These are phyloP conservation scores for Vigna trinervia DNA, from an alignment of 306 rosid genomes.

Conservation along the genomic window DNA sequence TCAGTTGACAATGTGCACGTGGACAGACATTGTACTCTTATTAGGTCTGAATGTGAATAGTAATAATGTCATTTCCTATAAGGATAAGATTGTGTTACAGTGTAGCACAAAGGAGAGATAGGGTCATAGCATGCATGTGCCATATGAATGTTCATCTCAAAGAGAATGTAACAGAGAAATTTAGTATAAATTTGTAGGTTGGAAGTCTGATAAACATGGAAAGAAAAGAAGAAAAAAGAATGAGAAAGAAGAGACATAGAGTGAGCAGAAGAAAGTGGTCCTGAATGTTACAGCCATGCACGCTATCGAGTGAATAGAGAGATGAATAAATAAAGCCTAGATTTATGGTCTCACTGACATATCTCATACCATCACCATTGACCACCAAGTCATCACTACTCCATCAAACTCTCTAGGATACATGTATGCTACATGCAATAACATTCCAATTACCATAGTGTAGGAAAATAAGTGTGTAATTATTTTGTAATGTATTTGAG, in stretches of 20 bases:
- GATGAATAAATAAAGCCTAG: slow-evolving; percentile 38
- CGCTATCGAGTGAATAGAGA: not conserved
- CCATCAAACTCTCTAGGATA: not conserved
- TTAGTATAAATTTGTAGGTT: not conserved
- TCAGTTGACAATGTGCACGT: not conserved
- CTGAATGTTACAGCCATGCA: not conserved
- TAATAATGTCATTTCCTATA: slow-evolving; percentile 20
- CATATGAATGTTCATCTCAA: not conserved
- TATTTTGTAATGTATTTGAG: no score
- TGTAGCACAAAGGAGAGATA: not conserved
- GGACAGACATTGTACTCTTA: slow-evolving; percentile 6
- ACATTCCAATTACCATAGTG: not conserved
- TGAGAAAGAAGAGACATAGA: not conserved
- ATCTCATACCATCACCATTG: not conserved
- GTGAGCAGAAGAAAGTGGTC: slow-evolving; percentile 29
- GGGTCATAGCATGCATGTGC: slow-evolving; percentile 4
- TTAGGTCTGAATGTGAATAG: slow-evolving; percentile 4
- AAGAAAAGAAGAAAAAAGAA: no score
- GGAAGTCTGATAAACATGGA: not conserved
- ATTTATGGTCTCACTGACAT: slow-evolving; percentile 29
- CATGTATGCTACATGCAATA: not conserved
- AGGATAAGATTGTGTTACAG: not conserved
- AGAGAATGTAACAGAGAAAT: slow-evolving; percentile 20
- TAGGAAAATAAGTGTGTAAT: no score
- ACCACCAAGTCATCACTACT: slow-evolving; percentile 2